Percentiles rank a stretch among this genome's conserved stretches.
Conservation (phyloP, 345 rosid genomes). For the Eutrema heterophyllum region DNA sequence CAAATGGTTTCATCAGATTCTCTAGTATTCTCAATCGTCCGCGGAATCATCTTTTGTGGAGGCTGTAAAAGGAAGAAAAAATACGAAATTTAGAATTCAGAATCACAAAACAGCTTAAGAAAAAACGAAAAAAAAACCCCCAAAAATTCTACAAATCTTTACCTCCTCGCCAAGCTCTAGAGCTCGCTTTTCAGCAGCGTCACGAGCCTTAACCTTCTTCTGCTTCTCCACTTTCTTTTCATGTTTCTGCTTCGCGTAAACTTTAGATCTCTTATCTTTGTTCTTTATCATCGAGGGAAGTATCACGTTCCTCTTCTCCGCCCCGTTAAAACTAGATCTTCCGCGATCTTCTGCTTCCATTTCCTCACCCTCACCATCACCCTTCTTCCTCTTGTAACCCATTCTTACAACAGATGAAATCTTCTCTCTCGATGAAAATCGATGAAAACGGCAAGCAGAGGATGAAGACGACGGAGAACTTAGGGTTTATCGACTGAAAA, state of each 20-base stretch:
- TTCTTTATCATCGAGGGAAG: constrained; percentile 89
- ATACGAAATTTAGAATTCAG: not conserved
- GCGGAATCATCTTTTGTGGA: constrained; percentile 59
- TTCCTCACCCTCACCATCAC: constrained; percentile 20
- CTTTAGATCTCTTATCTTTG: constrained; percentile 84
- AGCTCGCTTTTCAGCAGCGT: constrained; percentile 72
- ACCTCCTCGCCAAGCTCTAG: constrained; percentile 97
- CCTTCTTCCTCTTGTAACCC: constrained; percentile 51
- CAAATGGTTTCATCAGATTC: constrained; percentile 88
- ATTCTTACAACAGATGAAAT: constrained; percentile 8
- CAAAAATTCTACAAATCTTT: not conserved
- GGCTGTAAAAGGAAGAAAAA: constrained; percentile 44
- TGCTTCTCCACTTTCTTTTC: constrained; percentile 85
- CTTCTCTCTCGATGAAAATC: not conserved
- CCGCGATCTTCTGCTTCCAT: constrained; percentile 25
- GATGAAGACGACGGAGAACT: constrained; percentile 4
- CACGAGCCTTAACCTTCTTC: constrained; percentile 75
- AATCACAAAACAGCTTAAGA: not conserved
- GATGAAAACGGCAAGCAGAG: constrained; percentile 3
- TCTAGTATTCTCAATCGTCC: constrained; percentile 89
- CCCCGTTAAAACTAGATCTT: constrained; percentile 1
- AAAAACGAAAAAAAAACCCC: not conserved
- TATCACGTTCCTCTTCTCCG: constrained; percentile 45
- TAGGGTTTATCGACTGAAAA: constrained; percentile 28
- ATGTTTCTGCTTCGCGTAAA: constrained; percentile 74